These are phyloP conservation scores for Luffa aegyptiaca DNA, from an alignment of 306 rosid species.

Conservation along the genomic window DNA sequence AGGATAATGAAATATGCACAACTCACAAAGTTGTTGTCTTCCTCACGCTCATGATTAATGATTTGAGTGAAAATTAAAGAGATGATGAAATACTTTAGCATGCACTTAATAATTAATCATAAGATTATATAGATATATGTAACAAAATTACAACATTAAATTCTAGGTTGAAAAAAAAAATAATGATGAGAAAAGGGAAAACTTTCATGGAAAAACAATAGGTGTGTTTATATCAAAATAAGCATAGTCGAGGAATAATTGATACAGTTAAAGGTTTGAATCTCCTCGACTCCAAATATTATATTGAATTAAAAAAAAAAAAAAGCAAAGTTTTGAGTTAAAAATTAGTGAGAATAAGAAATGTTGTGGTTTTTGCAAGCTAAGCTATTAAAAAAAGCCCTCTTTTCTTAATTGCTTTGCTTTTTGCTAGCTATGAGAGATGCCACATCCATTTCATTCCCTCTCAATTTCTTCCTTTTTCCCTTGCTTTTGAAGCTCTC, in stretches of 20 bases:
- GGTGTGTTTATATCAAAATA: background rate
- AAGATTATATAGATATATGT: background rate
- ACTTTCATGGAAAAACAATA: background rate
- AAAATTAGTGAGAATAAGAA: conserved; percentile 11
- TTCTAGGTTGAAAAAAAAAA: background rate
- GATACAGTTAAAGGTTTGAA: no score
- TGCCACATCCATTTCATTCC: conserved; percentile 58
- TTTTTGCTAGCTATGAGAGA: conserved; percentile 29
- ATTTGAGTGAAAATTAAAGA: background rate
- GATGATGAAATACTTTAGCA: background rate
- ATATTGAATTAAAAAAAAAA: no score
- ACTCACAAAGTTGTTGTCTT: background rate
- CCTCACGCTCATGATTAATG: background rate
- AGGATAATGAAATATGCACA: background rate
- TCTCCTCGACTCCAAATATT: no score
- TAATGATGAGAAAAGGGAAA: background rate
- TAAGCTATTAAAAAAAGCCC: conserved; percentile 37
- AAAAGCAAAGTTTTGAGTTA: conserved; percentile 18
- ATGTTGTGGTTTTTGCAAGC: conserved; percentile 66
- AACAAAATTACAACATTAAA: background rate
- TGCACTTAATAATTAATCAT: background rate
- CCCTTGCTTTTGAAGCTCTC: conserved; percentile 52
- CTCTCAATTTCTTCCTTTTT: conserved; percentile 23
- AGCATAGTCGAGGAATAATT: no score
- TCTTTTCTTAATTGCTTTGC: background rate